phyloP scores from a whole-genome alignment of 2,329 filamentous ascomycete species.

The Ceratocystis alfenasii region DNA sequence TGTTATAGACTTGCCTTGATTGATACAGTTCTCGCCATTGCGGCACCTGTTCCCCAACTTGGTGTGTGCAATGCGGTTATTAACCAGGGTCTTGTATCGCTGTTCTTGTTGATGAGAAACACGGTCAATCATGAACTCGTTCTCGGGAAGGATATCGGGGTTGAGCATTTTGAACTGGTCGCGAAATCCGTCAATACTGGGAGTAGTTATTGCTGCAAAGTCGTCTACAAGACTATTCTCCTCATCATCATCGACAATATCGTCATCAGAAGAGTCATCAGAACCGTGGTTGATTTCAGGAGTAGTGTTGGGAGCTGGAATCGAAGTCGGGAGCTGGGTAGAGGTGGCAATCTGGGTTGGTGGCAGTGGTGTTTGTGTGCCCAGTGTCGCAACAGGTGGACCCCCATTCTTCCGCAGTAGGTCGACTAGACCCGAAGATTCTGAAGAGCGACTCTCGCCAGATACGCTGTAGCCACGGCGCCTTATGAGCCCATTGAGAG shows the following conservation, averaged over 20 bases:
- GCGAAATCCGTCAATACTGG: constrained; percentile 65
- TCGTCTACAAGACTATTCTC: constrained; percentile 48
- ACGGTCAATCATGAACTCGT: constrained; percentile 59
- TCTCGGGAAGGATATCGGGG: constrained; percentile 48
- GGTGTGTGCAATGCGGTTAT: constrained; percentile 57
- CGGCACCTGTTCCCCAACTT: constrained; percentile 47
- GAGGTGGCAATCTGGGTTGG: background rate
- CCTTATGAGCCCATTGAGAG: constrained; percentile 32
- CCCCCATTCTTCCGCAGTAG: constrained; percentile 44
- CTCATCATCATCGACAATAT: constrained; percentile 49
- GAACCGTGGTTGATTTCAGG: background rate
- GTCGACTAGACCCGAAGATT: constrained; percentile 35
- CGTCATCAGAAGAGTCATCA: constrained; percentile 47
- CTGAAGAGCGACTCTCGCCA: constrained; percentile 35
- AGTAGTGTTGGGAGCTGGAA: background rate
- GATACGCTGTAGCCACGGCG: constrained; percentile 44
- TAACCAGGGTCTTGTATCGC: constrained; percentile 67
- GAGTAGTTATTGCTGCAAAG: constrained; percentile 50
- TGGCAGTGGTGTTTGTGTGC: constrained; percentile 18
- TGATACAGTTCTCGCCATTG: constrained; percentile 51
- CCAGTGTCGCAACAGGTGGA: constrained; percentile 40
- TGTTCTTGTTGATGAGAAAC: constrained; percentile 70
- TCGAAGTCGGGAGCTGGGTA: background rate
- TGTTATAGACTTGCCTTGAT: constrained; percentile 53
- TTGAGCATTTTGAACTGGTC: constrained; percentile 62